Percentiles rank a stretch among this genome's conserved stretches.
These are phyloP conservation scores for Croton laevigatus DNA, from an alignment of 441 rosid species.

Conservation along the genomic window DNA sequence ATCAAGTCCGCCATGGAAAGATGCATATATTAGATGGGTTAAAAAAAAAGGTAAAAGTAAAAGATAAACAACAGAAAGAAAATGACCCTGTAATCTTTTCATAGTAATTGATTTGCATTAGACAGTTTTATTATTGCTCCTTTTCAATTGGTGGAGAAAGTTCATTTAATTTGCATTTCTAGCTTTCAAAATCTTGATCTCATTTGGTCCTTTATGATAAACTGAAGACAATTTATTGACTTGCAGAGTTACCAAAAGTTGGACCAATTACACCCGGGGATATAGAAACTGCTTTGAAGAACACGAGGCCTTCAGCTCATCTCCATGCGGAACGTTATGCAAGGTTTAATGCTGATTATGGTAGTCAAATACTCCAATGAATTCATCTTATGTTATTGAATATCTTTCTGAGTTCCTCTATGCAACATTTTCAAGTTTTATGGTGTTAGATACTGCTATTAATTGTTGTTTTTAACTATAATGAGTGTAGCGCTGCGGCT, in stretches of 20 bases:
- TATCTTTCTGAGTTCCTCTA: background rate
- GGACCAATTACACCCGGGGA: slow-evolving; percentile 67
- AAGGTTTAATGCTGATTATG: slow-evolving; percentile 81
- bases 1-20: background rate
- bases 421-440: background rate
- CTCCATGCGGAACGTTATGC: slow-evolving; percentile 74
- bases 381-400: background rate
- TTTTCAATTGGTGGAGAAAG: background rate
- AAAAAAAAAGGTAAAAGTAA: background rate
- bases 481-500: background rate
- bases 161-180: background rate
- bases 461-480: background rate
- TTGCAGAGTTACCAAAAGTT: slow-evolving; percentile 68
- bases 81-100: background rate
- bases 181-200: background rate
- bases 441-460: background rate
- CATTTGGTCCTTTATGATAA: background rate
- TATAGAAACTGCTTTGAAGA: slow-evolving; percentile 61
- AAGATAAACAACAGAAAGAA: background rate
- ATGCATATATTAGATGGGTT: background rate
- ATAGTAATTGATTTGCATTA: background rate
- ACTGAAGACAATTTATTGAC: background rate
- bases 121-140: background rate
- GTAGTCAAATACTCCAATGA: slow-evolving; percentile 75
- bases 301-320: slow-evolving; percentile 91